A percentile compares a stretch with the other conserved stretches of the same genome.
phyloP scores from a whole-genome alignment of 371 early-diverging fungal species.

The Dentiscutata heterogama region DNA sequence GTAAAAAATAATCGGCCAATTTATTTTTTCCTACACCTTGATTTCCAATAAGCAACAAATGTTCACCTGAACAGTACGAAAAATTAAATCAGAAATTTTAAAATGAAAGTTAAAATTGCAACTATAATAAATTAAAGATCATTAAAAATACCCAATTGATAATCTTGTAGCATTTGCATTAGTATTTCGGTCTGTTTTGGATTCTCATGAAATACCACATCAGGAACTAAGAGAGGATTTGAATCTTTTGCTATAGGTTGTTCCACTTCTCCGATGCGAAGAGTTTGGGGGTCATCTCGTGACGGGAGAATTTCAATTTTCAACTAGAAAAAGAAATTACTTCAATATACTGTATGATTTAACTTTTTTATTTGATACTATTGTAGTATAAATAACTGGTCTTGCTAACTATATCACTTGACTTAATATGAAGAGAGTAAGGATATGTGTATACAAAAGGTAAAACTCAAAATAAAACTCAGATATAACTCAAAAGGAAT shows the following conservation, averaged over 20 bases:
- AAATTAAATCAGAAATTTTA: too few relatives aligned
- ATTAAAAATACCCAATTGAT: conserved; percentile 54
- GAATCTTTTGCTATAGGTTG: conserved; percentile 68
- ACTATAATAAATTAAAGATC: not conserved
- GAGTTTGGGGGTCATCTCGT: conserved; percentile 58
- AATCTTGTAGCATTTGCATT: conserved; percentile 79
- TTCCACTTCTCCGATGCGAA: conserved; percentile 66
- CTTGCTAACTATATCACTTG: too few relatives aligned
- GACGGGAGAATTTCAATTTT: conserved; percentile 68
- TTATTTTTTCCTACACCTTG: conserved; percentile 93
- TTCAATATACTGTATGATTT: too few relatives aligned
- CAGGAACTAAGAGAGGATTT: conserved; percentile 75
- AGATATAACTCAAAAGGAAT: too few relatives aligned
- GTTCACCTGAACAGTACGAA: conserved; percentile 61
- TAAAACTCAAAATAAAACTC: too few relatives aligned
- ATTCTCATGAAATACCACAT: conserved; percentile 82
- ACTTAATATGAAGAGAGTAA: too few relatives aligned
- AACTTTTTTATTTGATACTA: too few relatives aligned
- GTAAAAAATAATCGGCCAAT: conserved; percentile 81
- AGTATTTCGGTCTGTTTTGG: conserved; percentile 77
- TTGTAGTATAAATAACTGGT: too few relatives aligned
- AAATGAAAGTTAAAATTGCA: not conserved
- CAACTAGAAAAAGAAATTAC: conserved; percentile 49
- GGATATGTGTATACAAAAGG: too few relatives aligned
- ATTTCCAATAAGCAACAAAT: conserved; percentile 78